These are phyloP conservation scores for Epichloe gansuensis DNA, from an alignment of 2,329 filamentous ascomycete species.

Conservation along the genomic window DNA sequence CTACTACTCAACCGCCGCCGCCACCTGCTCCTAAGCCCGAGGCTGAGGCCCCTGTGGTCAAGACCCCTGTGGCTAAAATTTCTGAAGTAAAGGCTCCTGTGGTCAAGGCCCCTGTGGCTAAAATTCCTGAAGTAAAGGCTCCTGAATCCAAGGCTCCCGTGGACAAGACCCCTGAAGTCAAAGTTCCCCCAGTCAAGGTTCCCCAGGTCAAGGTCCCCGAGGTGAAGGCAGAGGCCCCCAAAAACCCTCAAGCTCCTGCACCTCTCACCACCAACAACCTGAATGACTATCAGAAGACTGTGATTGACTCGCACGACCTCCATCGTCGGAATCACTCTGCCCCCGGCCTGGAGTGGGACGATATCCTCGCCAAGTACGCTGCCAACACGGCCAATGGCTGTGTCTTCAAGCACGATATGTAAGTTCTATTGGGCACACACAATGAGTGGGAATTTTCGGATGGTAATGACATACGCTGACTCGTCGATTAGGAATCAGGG, in stretches of 20 bases:
- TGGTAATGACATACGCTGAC: constrained; percentile 17
- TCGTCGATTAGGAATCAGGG: constrained; percentile 35
- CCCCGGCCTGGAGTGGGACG: constrained; percentile 50
- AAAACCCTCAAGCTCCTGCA: constrained; percentile 2
- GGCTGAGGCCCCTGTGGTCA: not conserved
- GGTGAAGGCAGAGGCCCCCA: not conserved
- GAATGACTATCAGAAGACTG: constrained; percentile 23
- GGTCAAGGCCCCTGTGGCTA: not conserved
- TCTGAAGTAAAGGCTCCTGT: not conserved
- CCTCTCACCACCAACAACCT: not conserved
- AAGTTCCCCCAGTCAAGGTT: not conserved
- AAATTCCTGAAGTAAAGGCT: not conserved
- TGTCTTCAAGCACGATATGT: constrained; percentile 65
- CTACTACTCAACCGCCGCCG: constrained; percentile 2
- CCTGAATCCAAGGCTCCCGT: not conserved
- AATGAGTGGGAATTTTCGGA: not conserved
- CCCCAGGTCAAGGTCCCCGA: not conserved
- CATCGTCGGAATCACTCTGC: constrained; percentile 76
- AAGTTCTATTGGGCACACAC: constrained; percentile 24
- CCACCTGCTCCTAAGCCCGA: constrained; percentile 4
- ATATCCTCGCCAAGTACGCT: constrained; percentile 51
- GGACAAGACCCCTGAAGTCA: not conserved
- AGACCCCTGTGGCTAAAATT: not conserved
- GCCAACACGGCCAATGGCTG: constrained; percentile 50
- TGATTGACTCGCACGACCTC: constrained; percentile 67